phyloP scores from a whole-genome alignment of 352 stramenopile genomes.

The Plasmopara muralis region DNA sequence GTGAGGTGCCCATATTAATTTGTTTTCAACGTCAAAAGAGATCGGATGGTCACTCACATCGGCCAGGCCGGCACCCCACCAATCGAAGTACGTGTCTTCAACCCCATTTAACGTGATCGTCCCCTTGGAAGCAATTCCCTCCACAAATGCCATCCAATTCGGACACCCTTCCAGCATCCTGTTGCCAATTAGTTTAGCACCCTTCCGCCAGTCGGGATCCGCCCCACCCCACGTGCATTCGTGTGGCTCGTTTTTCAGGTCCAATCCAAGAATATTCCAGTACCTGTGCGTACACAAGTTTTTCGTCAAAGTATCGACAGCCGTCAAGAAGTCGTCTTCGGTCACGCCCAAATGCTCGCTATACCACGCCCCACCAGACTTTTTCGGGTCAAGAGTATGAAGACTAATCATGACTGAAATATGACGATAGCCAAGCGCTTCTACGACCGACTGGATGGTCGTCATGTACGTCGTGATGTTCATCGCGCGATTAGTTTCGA shows the following conservation, averaged over 20 bases:
- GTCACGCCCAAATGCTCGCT: conserved; percentile 37
- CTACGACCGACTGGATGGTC: conserved; percentile 46
- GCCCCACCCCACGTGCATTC: conserved; percentile 41
- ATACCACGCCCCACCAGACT: conserved; percentile 52
- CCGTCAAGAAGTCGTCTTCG: conserved; percentile 47
- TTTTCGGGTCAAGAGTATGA: conserved; percentile 44
- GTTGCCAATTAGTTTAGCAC: conserved; percentile 52
- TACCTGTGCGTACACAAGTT: conserved; percentile 47
- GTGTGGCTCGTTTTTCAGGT: conserved; percentile 70
- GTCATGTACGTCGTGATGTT: conserved; percentile 66
- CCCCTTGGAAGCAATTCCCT: conserved; percentile 50
- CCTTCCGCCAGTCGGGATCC: conserved; percentile 45
- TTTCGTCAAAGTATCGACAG: conserved; percentile 49
- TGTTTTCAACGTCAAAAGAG: conserved; percentile 38
- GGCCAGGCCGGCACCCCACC: conserved; percentile 57
- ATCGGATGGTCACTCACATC: conserved; percentile 35
- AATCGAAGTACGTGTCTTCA: conserved; percentile 50
- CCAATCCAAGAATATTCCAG: conserved; percentile 68
- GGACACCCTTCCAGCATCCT: conserved; percentile 55
- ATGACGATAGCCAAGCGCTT: conserved; percentile 52
- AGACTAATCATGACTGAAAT: conserved; percentile 68
- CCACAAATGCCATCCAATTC: conserved; percentile 63
- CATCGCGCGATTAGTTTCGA: conserved; percentile 61
- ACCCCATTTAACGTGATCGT: conserved; percentile 32
- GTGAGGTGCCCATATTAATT: conserved; percentile 66